A percentile compares a stretch with the other conserved stretches of the same genome.
phyloP scores from a whole-genome alignment of 495 filamentous ascomycete species.

The Cercophora scortea region DNA sequence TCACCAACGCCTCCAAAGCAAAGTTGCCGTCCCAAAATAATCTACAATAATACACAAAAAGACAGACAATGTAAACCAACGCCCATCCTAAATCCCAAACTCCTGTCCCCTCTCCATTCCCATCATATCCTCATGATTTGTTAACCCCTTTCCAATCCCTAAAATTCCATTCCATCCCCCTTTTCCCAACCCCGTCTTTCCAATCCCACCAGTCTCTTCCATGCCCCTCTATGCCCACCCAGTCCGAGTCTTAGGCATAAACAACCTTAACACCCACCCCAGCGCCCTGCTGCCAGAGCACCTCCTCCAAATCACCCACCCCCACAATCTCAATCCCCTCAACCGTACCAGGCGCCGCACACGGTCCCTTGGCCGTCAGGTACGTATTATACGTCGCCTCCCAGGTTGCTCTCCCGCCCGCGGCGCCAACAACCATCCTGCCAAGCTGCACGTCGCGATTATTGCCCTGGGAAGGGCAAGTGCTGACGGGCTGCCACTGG shows the following conservation, averaged over 20 bases:
- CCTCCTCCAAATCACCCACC: conserved; percentile 3
- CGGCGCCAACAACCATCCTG: conserved; percentile 1
- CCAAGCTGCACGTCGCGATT: conserved; percentile 8
- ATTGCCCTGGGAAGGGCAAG: conserved; percentile 1
- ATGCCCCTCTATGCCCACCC: too few species aligned
- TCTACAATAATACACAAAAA: too few species aligned
- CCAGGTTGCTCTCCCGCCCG: conserved; percentile 3
- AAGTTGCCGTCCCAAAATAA: too few species aligned
- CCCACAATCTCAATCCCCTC: conserved; percentile 11
- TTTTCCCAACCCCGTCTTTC: too few species aligned
- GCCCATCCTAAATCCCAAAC: too few species aligned
- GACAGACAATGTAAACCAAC: too few species aligned
- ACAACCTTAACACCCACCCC: conserved; percentile 7
- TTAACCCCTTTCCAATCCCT: too few species aligned
- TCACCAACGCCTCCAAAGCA: too few species aligned
- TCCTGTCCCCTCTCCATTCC: too few species aligned
- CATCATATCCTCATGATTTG: too few species aligned
- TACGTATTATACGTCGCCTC: conserved; percentile 1
- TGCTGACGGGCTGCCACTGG: conserved; percentile 1
- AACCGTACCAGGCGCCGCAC: conserved; percentile 3
- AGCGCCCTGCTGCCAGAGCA: conserved; percentile 3
- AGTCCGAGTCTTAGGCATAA: conserved; percentile 1
- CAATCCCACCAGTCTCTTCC: too few species aligned
- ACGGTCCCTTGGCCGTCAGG: conserved; percentile 4
- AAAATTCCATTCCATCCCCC: too few species aligned